Evolutionary conservation across 768 basidiomycete species (phyloP).

Genomic region (Kwoniella newhampshirensis): DNA sequence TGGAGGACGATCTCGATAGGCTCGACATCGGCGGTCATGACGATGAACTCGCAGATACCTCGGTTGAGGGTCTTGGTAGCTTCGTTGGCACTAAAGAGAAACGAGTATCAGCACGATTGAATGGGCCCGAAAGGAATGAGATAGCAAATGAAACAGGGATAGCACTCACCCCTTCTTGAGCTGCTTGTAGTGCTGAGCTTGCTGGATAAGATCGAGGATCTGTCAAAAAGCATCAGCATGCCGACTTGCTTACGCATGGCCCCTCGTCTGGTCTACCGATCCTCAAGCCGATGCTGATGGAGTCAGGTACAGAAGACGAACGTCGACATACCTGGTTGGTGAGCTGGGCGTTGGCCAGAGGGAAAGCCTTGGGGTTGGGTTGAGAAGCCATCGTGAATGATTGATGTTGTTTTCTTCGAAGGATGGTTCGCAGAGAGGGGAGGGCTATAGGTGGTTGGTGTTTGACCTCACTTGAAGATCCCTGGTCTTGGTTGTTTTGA

Average conservation of each 20-base stretch:
- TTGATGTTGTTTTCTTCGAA: conserved; percentile 3
- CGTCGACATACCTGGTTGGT: conserved; percentile 74
- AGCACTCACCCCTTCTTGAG: conserved; percentile 72
- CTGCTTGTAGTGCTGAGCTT: conserved; percentile 96
- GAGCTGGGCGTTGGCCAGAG: conserved; percentile 76
- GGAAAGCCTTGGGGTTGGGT: conserved; percentile 78
- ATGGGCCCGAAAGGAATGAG: neutral
- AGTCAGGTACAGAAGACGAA: no score
- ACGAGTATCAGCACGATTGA: neutral
- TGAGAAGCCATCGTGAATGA: conserved; percentile 51
- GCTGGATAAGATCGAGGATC: conserved; percentile 94
- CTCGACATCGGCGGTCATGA: conserved; percentile 88
- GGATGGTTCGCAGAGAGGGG: conserved; percentile 1
- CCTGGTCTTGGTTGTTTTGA: conserved; percentile 31
- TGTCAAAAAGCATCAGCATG: no score
- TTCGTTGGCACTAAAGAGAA: conserved; percentile 77
- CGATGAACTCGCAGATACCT: conserved; percentile 95
- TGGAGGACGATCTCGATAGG: conserved; percentile 97
- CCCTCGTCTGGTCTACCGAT: no score
- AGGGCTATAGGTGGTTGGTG: conserved; percentile 2
- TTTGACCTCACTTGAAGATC: conserved; percentile 46
- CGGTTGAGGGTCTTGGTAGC: conserved; percentile 98
- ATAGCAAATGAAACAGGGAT: neutral
- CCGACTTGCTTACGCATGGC: no score
- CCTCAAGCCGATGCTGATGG: no score